Evolutionary conservation across 441 rosid genomes (phyloP), one percentile per base, ranked within the genome.

Genomic region (Pelargonium myrrhifolium): DNA sequence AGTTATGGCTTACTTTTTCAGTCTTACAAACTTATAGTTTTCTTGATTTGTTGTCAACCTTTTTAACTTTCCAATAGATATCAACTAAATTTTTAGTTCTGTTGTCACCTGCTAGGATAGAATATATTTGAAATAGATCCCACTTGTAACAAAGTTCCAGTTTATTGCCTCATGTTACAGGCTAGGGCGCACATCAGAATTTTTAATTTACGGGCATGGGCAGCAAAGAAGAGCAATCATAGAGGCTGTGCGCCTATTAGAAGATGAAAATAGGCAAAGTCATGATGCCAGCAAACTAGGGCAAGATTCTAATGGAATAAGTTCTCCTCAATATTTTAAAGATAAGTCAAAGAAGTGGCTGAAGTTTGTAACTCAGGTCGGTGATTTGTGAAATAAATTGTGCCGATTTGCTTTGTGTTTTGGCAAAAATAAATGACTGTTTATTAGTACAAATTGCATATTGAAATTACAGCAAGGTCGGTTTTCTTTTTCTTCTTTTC

Each of bases 181-280:
- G 86, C 71, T 93, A 73, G 90, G 78, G 65, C 93, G 99, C 71
- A 87, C 99, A 58, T 49, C 92, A 70, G 99, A 93, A 60, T 93
- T 93, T 78, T 82, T 87, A 75, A 81, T 93, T 72, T 93, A 84
- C 78, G 97, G 97, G 49, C 94, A 87, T 67, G 90, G 96, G 67
- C 99, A 89, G 73, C 97, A 93, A 75, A 88, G 99, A 81, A 84
- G 93, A 82, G 97, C 97, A 80, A 80, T 91, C 67, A 87, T 91
- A 77, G 99, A 93, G 82, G 97, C 99, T 21, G 75, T 86, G 73
- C 86, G 99, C 70, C 66, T 93, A 75, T 72, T 81, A 37, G 93
- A 85, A 72, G 84, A 80, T 65, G 93, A 80, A 81, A 90, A 84
- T 67, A 75, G 65, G 62, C 75, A 66, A 60, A 74, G 72, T 66